Evolutionary conservation across 2,329 filamentous ascomycete genomes (phyloP).

Genomic region (Hypoxylon sp.): DNA sequence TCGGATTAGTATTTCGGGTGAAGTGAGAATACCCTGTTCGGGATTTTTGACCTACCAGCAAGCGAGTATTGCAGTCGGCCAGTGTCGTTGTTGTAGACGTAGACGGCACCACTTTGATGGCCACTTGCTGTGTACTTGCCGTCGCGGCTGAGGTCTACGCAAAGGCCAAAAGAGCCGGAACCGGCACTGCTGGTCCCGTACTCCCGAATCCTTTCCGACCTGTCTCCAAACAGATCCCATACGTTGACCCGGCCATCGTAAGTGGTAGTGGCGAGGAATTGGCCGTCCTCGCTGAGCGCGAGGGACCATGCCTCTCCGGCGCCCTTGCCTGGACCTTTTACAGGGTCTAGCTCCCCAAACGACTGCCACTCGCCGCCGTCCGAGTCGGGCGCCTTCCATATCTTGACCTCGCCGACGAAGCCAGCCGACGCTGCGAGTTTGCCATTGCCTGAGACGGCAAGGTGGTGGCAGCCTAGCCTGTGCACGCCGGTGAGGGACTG

Average conservation of each 20-base stretch:
- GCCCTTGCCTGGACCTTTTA: slow-evolving; percentile 54
- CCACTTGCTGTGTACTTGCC: slow-evolving; percentile 89
- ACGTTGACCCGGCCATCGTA: slow-evolving; percentile 89
- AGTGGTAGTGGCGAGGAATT: slow-evolving; percentile 85
- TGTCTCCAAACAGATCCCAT: slow-evolving; percentile 72
- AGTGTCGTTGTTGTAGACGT: slow-evolving; percentile 93
- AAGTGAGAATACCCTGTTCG: neutral
- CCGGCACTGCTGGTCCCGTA: slow-evolving; percentile 78
- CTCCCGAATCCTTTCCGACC: slow-evolving; percentile 72
- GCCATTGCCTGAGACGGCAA: slow-evolving; percentile 74
- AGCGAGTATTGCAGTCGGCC: slow-evolving; percentile 86
- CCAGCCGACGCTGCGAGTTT: slow-evolving; percentile 81
- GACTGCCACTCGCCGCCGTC: slow-evolving; percentile 64
- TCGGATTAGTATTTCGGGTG: neutral
- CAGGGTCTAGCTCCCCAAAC: slow-evolving; percentile 53
- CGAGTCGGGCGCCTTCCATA: slow-evolving; percentile 75
- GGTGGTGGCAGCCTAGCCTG: slow-evolving; percentile 89
- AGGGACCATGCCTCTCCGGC: slow-evolving; percentile 86
- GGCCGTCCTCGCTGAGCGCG: slow-evolving; percentile 82
- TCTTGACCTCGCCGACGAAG: slow-evolving; percentile 86
- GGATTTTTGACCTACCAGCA: slow-evolving; percentile 63
- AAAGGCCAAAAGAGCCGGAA: slow-evolving; percentile 89
- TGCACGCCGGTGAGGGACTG: slow-evolving; percentile 85
- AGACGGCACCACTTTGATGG: slow-evolving; percentile 89
- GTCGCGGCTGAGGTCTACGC: slow-evolving; percentile 81